Base-by-base conservation (phyloP, 192 early-diverging fungal species). In the Coemansia sp. region DNA sequence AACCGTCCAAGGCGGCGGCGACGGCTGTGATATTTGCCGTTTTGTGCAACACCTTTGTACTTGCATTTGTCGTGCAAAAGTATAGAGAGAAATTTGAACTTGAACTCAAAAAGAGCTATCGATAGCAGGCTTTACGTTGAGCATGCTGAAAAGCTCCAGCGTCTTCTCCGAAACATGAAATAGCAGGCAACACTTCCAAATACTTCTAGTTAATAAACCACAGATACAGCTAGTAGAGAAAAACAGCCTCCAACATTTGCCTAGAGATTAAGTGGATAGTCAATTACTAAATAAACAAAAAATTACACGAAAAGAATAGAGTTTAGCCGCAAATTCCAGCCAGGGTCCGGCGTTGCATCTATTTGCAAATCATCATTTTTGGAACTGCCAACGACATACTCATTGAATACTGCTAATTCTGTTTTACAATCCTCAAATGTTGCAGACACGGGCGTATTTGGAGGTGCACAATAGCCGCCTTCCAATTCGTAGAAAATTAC, bases 401-500 rank as follows among this genome's bases (percentile, higher is more conserved):
- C 71, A 29, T 74, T 74, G 29, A 74, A 74, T 41, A 74, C 27
- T 1, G 58, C 38, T 9, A 57, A 27, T 3, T 19, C 38, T 27
- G 38, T 14, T 8, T 25, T 40, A 22, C 17, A 28, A 28, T 58
- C 30, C 56, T 42, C 14, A 28, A 29, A 19, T 11, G n/a, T n/a
- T 22, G 25, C 2, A 4, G 8, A 25, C 9, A 48, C 45, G 1
- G 52, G 52, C 6, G 33, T 60, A 29, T 48, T 63, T 28, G 28
- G 33, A 6, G 38, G 53, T 6, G 50, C 30, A 20, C 10, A 23
- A 34, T 60, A 63, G 4, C 34, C 27, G 31, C 52, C 56, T 29
- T 74, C 65, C 4, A 68, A 65, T 31, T 75, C 72, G 54, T 75
- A 75, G 20, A 75, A 65, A 0, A 75, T 62, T 2, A 62, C 40